Evolutionary conservation across 129 eudicot genomes (phyloP).

Genomic region (Flaveria robusta): DNA sequence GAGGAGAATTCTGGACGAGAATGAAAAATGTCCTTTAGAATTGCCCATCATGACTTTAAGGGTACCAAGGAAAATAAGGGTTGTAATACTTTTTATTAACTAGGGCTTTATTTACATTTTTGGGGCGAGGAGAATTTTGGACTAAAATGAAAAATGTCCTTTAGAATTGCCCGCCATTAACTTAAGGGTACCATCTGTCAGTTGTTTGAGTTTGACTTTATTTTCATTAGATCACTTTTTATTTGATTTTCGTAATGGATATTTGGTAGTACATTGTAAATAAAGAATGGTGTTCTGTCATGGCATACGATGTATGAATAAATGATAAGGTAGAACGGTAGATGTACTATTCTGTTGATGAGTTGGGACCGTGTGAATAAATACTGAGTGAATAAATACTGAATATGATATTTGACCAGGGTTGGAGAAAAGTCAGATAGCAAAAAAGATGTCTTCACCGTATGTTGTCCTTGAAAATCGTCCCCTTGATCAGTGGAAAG

Average conservation of each 20-base stretch:
- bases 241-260: neutral
- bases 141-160: neutral
- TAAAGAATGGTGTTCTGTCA: neutral
- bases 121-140: neutral
- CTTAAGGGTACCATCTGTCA: neutral
- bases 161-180: neutral
- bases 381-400: neutral
- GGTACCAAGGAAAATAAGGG: too few relatives aligned
- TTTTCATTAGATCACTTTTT: neutral
- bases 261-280: neutral
- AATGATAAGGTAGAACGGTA: neutral
- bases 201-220: neutral
- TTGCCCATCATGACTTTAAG: neutral
- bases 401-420: conserved; percentile 22
- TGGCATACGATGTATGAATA: neutral
- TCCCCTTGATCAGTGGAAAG: conserved; percentile 89
- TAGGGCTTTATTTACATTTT: neutral
- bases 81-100: neutral
- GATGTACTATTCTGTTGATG: neutral
- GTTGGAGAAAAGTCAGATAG: conserved; percentile 14
- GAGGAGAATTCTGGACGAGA: neutral
- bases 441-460: conserved; percentile 51
- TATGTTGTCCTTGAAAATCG: conserved; percentile 62
- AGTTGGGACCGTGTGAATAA: neutral
- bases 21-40: neutral